These are phyloP conservation scores for Sorghum bicolor DNA, from an alignment of 176 grass and related monocot genomes.

Conservation along the genomic window DNA sequence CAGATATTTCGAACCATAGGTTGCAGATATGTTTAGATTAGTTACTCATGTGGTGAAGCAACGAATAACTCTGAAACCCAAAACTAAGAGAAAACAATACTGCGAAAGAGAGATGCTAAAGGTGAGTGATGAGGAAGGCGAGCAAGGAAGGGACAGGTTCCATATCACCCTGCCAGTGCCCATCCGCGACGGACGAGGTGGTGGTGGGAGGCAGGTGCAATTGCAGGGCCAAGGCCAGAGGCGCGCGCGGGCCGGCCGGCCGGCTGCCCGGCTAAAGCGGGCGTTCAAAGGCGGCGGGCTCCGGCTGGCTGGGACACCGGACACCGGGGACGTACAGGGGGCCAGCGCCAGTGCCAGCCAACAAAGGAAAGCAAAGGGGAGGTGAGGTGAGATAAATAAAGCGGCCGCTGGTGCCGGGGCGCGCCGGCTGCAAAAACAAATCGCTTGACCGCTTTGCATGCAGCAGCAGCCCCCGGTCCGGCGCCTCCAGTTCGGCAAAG, in stretches of 20 bases:
- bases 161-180: background rate
- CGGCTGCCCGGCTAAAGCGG: background rate
- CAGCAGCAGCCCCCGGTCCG: background rate
- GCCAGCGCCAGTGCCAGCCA: no score
- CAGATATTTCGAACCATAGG: background rate
- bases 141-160: constrained; percentile 40
- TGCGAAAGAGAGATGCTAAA: background rate
- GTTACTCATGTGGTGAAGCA: background rate
- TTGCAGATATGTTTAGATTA: background rate
- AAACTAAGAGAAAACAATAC: background rate
- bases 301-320: background rate
- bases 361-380: background rate
- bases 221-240: background rate
- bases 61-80: background rate
- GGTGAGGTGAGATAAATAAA: background rate
- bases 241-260: background rate
- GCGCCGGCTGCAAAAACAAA: constrained; percentile 31
- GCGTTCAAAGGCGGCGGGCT: constrained; percentile 19
- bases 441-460: constrained; percentile 48
- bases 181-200: no score
- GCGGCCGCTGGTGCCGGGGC: background rate
- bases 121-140: background rate
- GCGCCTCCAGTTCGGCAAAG: no score
- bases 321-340: background rate
- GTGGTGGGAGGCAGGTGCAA: no score